Base-by-base conservation (phyloP, 2,329 filamentous ascomycete species). In the Chaetomiaceae sp. region DNA sequence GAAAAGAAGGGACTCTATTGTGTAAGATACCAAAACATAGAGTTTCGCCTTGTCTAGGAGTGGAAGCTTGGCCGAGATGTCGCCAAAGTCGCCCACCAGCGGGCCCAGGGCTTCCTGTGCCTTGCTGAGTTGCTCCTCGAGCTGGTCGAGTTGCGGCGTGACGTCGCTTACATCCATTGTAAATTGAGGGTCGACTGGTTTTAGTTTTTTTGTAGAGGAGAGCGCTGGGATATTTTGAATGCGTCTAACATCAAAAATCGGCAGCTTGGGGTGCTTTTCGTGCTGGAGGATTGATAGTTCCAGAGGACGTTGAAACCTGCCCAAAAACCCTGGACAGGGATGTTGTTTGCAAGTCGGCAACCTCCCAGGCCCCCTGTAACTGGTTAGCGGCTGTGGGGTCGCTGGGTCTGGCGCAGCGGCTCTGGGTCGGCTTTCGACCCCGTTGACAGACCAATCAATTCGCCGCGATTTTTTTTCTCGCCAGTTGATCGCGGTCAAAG, bases 41-140 rank as follows among this genome's bases (percentile, higher is more conserved):
- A 96, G 82, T 71, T 97, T 96, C 7, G 93, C 90, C 72, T 89
- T 91, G 73, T 97, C 92, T 54, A 99, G 77, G n/a, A 97, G 77
- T 2, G 92, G 91, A 23, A 97, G 76, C 65, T 89, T 89, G 49
- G 82, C 84, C 5, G 89, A 82, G 50, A 82, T 79, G 35, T 85
- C 81, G 44, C 81, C 74, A 38, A 96, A 71, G 44, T 77, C 76
- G 31, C 76, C 73, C 21, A 95, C 71, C 5, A 97, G 72, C n/a
- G 92, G 89, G 56, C 80, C 71, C 23, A 97, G 75, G 4, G 80
- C 76, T 31, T 84, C 79, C 65, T 95, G 82, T 41, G 97, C 78
- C 49, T 85, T 80, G 69, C 95, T 87, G 44, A 97, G 80, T 65
- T 90, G 82, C 59, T 81, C 79, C 58, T 89, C 85, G 45, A 96